A percentile compares a stretch with the other conserved stretches of the same genome.
Conservation (phyloP, 176 grass and related monocot genomes). For the Saccharum spontaneum region DNA sequence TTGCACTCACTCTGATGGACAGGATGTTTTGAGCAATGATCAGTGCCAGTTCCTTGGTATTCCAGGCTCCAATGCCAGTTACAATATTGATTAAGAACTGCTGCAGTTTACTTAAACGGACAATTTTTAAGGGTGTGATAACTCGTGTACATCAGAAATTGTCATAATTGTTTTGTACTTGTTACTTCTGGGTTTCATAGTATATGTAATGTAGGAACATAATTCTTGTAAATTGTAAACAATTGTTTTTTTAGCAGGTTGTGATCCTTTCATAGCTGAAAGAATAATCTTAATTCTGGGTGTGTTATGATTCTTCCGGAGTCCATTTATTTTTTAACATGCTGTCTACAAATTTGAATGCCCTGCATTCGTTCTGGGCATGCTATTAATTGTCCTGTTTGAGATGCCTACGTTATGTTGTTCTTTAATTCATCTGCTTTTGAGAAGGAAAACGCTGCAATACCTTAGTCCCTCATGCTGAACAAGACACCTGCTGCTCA, state of each 20-base stretch:
- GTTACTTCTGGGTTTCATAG: background rate
- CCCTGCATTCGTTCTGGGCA: background rate
- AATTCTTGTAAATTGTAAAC: constrained; percentile 41
- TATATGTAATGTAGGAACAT: constrained; percentile 43
- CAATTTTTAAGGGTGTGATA: constrained; percentile 19
- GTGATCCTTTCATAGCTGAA: constrained; percentile 14
- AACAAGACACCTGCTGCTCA: constrained; percentile 31
- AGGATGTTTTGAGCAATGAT: background rate
- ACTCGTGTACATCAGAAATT: background rate
- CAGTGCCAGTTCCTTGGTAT: background rate
- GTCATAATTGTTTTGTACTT: constrained; percentile 2
- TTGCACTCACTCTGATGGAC: background rate
- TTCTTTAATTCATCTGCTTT: background rate
- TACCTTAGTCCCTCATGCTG: background rate
- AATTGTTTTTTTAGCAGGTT: constrained; percentile 37
- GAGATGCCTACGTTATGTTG: background rate
- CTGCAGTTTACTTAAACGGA: constrained; percentile 14
- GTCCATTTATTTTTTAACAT: background rate
- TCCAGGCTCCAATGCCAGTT: background rate
- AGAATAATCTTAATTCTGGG: constrained; percentile 32
- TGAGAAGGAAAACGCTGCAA: background rate
- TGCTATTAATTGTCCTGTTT: background rate
- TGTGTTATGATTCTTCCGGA: constrained; percentile 25
- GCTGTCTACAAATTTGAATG: background rate
- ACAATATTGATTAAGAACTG: background rate